These are phyloP conservation scores for Heliamphora exappendiculata DNA, from an alignment of 148 eudicot species.

Conservation along the genomic window DNA sequence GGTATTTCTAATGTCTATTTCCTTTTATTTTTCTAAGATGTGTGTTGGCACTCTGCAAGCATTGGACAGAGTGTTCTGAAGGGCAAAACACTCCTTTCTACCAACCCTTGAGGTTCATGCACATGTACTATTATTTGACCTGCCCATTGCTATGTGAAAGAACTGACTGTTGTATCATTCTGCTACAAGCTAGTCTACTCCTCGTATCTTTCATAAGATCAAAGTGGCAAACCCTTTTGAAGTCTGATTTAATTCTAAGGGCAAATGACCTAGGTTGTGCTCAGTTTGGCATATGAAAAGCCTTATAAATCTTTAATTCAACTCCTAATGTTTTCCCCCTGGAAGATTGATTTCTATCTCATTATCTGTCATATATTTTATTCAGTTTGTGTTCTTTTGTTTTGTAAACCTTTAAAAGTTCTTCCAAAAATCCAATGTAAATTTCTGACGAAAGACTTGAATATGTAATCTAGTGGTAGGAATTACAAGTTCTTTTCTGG, in stretches of 20 bases:
- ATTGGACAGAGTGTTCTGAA: not conserved
- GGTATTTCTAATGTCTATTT: conserved; percentile 26
- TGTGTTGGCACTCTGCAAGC: not conserved
- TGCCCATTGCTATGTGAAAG: too few species aligned
- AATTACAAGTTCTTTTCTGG: not conserved
- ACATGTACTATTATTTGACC: too few species aligned
- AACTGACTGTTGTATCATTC: not conserved
- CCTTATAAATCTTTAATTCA: not conserved
- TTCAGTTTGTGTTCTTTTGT: not conserved
- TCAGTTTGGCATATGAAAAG: not conserved
- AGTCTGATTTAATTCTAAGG: not conserved
- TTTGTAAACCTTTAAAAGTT: not conserved
- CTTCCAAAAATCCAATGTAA: too few species aligned
- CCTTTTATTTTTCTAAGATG: not conserved
- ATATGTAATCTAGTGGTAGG: not conserved
- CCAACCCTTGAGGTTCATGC: not conserved
- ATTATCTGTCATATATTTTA: too few species aligned
- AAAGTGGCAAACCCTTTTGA: not conserved
- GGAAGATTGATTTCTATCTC: too few species aligned
- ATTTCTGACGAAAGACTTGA: too few species aligned
- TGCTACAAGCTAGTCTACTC: not conserved
- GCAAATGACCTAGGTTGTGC: not conserved
- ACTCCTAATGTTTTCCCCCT: not conserved
- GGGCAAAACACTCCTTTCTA: not conserved
- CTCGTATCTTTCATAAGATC: not conserved